These are phyloP conservation scores for Annona squamosa DNA, from an alignment of 164 flowering plant species.

Conservation along the genomic window DNA sequence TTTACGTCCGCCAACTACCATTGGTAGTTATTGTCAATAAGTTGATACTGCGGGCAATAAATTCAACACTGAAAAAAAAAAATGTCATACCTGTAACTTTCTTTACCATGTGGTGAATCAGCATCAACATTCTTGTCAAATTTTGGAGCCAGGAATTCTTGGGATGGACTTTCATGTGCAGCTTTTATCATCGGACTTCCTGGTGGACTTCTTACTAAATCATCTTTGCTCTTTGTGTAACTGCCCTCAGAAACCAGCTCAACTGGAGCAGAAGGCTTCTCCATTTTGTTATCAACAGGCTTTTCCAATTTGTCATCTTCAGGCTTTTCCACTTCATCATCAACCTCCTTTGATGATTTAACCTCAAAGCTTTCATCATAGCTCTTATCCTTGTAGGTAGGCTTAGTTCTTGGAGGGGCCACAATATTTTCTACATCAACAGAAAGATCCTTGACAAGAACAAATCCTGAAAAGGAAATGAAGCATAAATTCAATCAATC, in stretches of 20 bases:
- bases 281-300: constrained; percentile 34
- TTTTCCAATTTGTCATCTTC: no score
- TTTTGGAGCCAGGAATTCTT: constrained; percentile 34
- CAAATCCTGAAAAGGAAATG: constrained; percentile 51
- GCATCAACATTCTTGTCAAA: constrained; percentile 23
- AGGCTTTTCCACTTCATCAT: constrained; percentile 39
- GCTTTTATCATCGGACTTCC: constrained; percentile 47
- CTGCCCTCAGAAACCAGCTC: constrained; percentile 36
- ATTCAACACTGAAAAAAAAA: neutral
- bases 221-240: constrained; percentile 35
- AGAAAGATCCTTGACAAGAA: constrained; percentile 80
- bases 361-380: constrained; percentile 20
- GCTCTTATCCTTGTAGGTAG: constrained; percentile 29
- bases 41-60: no score
- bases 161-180: constrained; percentile 44
- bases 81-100: constrained; percentile 41
- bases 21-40: no score
- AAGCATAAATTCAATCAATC: neutral
- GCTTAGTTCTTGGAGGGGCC: constrained; percentile 65
- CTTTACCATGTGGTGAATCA: constrained; percentile 54
- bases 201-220: constrained; percentile 43
- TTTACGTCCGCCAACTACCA: no score
- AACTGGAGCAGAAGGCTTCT: constrained; percentile 28
- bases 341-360: constrained; percentile 33
- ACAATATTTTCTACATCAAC: constrained; percentile 74